Evolutionary conservation across 2,329 filamentous ascomycete species (phyloP), one percentile per base, ranked within the genome.

Genomic region (Aspergillus quadrilineatus): DNA sequence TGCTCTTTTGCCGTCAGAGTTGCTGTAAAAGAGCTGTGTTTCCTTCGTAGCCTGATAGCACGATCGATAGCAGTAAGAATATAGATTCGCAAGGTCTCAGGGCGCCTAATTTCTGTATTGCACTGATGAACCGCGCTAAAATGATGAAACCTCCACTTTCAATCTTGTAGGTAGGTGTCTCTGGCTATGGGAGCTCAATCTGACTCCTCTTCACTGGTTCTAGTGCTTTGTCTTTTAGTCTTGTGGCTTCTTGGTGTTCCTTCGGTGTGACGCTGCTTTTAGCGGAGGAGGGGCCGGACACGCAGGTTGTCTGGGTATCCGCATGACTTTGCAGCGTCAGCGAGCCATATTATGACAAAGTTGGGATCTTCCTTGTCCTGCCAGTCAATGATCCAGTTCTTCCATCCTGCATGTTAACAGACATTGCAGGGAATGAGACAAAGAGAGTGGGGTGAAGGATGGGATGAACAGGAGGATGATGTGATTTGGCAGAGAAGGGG

Each of bases 301-400:
- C 22, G 22, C 22, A 22, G 32, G 30, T 44, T 32, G 22, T 28
- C 30, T 6, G 66, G 59, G n/a, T 65, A 67, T 17, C 68, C 68
- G 45, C 60, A 64, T 49, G 50, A 46, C 45, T 53, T 60, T 9
- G 69, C 67, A 12, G 67, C 68, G 2, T 34, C 61, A 12, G 60
- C 65, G 2, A 71, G 65, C 67, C 67, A 72, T 52, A 56, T 51
- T 17, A 65, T 65, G 14, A 72, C 62, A 12, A 50, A 46, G 42
- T 69, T 50, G 4, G 64, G 69, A 54, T 69, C 67, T 32, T 58
- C 42, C 47, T 68, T 71, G 62, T 69, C 69, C 42, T 66, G 63
- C 32, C 58, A 45, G 29, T 69, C 32, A 12, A 68, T 22, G 55
- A 65, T 45, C 61, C 66, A 2, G 46, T 56, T 9, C 22, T 12